Evolutionary conservation across 176 grass and related monocot genomes (phyloP).

Genomic region (Echinochloa phyllopogon): DNA sequence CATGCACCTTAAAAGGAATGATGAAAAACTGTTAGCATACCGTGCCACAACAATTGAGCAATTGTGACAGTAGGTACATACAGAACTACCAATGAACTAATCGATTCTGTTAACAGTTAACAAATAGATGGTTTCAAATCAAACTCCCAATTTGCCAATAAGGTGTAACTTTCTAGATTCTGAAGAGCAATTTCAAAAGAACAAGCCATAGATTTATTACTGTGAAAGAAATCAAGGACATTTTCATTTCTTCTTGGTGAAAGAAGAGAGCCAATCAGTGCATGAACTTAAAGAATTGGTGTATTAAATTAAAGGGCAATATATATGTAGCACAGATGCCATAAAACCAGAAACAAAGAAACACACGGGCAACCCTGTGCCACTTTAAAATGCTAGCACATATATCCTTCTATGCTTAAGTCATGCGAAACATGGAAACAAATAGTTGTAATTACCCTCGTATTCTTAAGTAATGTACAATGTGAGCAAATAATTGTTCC

Average conservation of each 20-base stretch:
- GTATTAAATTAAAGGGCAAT: not conserved
- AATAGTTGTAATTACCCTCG: not conserved
- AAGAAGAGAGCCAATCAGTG: not conserved
- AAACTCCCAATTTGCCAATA: not conserved
- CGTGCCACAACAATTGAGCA: not conserved
- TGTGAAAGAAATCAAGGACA: not conserved
- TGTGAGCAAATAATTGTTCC: not conserved
- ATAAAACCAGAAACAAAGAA: not conserved
- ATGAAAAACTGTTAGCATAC: conserved; percentile 23
- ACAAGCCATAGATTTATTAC: conserved; percentile 18
- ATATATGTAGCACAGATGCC: not conserved
- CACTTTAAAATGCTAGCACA: conserved; percentile 24
- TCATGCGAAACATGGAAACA: not conserved
- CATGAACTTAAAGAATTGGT: not conserved
- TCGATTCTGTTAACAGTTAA: not conserved
- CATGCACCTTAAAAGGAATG: conserved; percentile 46
- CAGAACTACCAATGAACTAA: conserved; percentile 19
- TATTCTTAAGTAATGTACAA: not conserved
- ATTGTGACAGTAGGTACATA: not conserved
- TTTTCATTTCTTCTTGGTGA: not conserved
- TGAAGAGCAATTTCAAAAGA: not conserved
- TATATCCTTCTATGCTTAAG: not conserved
- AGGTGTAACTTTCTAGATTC: not conserved
- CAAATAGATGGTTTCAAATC: not conserved
- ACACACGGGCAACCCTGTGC: not conserved